These are phyloP conservation scores for Hyphodiscus sp. DNA, from an alignment of 2,329 filamentous ascomycete genomes.

Conservation along the genomic window DNA sequence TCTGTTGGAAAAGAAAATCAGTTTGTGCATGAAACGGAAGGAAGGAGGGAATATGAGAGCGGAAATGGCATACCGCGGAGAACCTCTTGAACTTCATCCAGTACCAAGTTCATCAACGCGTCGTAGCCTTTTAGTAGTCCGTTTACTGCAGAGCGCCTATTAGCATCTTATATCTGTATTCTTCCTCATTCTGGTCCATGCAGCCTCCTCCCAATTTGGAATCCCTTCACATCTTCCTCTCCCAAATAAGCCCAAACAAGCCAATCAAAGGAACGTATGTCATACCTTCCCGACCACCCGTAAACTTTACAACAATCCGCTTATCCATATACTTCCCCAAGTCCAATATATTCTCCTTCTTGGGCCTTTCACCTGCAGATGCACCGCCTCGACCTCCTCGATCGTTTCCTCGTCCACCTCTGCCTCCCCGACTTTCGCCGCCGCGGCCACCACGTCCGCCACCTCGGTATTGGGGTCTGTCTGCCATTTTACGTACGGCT, in stretches of 20 bases:
- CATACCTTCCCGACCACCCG: constrained; percentile 82
- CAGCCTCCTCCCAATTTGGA: no score
- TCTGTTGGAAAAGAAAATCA: constrained; percentile 46
- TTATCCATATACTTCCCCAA: constrained; percentile 96
- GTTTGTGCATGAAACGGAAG: neutral
- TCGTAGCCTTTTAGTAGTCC: constrained; percentile 93
- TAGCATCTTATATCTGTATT: neutral
- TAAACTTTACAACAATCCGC: constrained; percentile 92
- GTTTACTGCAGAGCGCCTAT: constrained; percentile 50
- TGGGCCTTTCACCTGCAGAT: constrained; percentile 64
- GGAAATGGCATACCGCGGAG: constrained; percentile 83
- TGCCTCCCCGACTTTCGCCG: constrained; percentile 16
- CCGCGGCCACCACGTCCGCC: constrained; percentile 15
- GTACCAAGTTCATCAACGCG: constrained; percentile 93
- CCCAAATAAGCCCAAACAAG: neutral
- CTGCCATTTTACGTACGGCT: constrained; percentile 8
- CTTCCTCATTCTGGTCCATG: neutral
- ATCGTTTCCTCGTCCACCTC: constrained; percentile 27
- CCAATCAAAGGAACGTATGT: constrained; percentile 6
- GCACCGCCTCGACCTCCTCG: constrained; percentile 42
- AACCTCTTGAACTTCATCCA: constrained; percentile 88
- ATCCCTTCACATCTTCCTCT: neutral
- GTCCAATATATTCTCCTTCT: constrained; percentile 98
- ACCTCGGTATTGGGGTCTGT: constrained; percentile 15
- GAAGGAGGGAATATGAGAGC: constrained; percentile 22